phyloP scores from a whole-genome alignment of 148 eudicot species.

The Linanthus parryae region DNA sequence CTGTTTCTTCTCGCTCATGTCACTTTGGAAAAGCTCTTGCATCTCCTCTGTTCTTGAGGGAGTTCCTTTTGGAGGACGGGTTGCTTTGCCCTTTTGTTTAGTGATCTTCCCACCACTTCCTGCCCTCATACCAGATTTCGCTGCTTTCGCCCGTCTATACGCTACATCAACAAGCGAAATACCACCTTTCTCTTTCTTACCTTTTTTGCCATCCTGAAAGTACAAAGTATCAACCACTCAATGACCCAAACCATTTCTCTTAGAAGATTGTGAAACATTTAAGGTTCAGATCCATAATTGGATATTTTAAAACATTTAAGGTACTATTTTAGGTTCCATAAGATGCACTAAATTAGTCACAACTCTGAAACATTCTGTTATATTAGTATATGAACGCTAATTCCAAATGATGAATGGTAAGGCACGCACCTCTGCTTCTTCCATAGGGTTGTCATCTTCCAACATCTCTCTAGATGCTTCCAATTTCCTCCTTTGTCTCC shows the following conservation, averaged over 20 bases:
- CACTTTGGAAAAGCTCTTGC: slow-evolving; percentile 70
- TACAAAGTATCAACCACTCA: neutral
- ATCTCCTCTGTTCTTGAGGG: slow-evolving; percentile 77
- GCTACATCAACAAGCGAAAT: slow-evolving; percentile 83
- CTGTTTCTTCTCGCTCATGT: slow-evolving; percentile 65
- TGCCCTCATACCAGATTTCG: slow-evolving; percentile 63
- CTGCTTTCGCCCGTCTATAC: slow-evolving; percentile 85
- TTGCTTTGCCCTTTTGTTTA: slow-evolving; percentile 27
- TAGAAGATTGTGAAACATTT: too few species aligned
- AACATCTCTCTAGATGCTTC: slow-evolving; percentile 91
- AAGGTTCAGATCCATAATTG: too few species aligned
- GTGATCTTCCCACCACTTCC: slow-evolving; percentile 56
- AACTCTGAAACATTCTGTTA: neutral
- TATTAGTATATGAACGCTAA: neutral
- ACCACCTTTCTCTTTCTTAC: slow-evolving; percentile 58
- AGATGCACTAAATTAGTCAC: too few species aligned
- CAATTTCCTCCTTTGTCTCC: slow-evolving; percentile 86
- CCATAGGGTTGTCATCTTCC: slow-evolving; percentile 60
- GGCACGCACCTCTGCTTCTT: slow-evolving; percentile 33
- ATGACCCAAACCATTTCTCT: too few species aligned
- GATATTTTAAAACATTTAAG: too few species aligned
- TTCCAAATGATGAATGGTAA: neutral
- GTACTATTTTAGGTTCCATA: too few species aligned
- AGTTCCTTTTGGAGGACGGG: slow-evolving; percentile 24
- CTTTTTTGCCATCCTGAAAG: slow-evolving; percentile 47